These are phyloP conservation scores for Podospora pseudocomata DNA, from an alignment of 495 filamentous ascomycete species.

Conservation along the genomic window DNA sequence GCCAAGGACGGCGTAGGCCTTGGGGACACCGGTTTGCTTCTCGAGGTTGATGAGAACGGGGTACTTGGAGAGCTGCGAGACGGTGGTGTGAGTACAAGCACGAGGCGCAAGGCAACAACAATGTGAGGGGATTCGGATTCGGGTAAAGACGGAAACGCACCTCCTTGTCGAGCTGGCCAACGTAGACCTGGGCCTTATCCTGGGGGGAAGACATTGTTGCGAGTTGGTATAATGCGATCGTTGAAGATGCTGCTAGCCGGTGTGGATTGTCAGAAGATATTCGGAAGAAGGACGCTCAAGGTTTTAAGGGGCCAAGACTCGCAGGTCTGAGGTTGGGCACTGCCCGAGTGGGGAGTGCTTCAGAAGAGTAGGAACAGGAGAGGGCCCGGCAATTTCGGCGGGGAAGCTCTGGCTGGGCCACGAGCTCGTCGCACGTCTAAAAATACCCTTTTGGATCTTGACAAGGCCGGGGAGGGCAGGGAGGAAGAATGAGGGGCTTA, in stretches of 20 bases:
- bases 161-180: constrained; percentile 96
- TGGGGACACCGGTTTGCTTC: constrained; percentile 89
- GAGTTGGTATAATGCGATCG: constrained; percentile 9
- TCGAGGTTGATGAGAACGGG: constrained; percentile 92
- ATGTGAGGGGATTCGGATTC: constrained; percentile 7
- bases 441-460: background rate
- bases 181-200: constrained; percentile 82
- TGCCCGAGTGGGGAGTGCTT: background rate
- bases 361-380: background rate
- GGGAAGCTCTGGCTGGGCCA: background rate
- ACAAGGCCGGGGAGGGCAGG: background rate
- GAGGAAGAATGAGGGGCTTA: background rate
- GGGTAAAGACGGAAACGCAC: constrained; percentile 51
- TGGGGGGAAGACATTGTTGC: constrained; percentile 69
- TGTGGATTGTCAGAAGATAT: constrained; percentile 2
- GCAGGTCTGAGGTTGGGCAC: constrained; percentile 3
- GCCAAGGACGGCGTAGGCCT: constrained; percentile 92
- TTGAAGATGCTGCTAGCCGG: constrained; percentile 16
- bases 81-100: constrained; percentile 18
- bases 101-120: background rate
- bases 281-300: background rate
- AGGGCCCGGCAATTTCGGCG: constrained; percentile 1
- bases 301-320: background rate
- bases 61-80: constrained; percentile 86
- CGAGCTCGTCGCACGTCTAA: background rate